phyloP scores from a whole-genome alignment of 176 grass and related monocot species.

The Musa beccarii region DNA sequence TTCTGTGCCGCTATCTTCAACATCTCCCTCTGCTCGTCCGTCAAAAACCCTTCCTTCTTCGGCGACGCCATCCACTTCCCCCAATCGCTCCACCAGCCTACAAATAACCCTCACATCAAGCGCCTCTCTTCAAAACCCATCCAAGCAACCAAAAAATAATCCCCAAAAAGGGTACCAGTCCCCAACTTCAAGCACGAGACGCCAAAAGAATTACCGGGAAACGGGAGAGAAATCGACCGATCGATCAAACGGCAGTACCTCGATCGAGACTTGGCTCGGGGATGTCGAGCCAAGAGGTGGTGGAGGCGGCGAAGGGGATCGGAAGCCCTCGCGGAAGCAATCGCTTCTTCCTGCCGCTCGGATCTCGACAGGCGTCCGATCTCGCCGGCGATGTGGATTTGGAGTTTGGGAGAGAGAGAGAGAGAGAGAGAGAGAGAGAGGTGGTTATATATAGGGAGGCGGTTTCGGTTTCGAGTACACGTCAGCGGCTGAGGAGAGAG shows the following conservation, averaged over 20 bases:
- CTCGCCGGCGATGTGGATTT: not conserved
- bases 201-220: not conserved
- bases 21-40: conserved; percentile 77
- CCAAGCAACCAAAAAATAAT: not conserved
- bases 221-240: not conserved
- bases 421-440: not conserved
- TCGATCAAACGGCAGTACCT: not conserved
- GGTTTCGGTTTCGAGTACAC: conserved; percentile 11
- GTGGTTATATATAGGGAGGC: conserved; percentile 5
- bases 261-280: not conserved
- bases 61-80: conserved; percentile 53
- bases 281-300: conserved; percentile 1
- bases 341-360: not conserved
- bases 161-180: too few species aligned
- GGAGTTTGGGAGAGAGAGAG: not conserved
- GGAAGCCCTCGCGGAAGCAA: not conserved
- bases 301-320: not conserved
- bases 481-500: not conserved
- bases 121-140: not conserved
- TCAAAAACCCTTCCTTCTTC: conserved; percentile 90
- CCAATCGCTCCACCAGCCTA: conserved; percentile 4
- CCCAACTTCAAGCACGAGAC: too few species aligned
- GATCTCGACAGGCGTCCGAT: not conserved
- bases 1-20: conserved; percentile 80
- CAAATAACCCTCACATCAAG: not conserved